Evolutionary conservation across 257 asterid species (phyloP), one percentile per base, ranked within the genome.

Genomic region (Solanum piurae): DNA sequence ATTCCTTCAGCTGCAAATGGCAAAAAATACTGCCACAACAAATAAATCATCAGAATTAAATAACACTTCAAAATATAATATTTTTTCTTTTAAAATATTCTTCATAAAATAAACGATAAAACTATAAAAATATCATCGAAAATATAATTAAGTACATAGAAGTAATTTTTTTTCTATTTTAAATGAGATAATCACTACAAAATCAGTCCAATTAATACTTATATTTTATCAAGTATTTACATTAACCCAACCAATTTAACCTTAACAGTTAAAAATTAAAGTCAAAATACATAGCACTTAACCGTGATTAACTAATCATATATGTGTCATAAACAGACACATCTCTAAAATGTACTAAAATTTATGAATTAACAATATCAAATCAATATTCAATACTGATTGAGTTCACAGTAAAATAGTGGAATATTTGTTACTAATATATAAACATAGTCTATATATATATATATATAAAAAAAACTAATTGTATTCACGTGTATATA

Each of bases 1-100:
- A 97, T 96, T 38, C 99, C 99, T 58, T 92, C 86, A 33, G 95
- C 94, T 55, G 99, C 98, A 91, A 94, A 94, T 29, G 99, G 97
- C 91, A 97, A 90, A 90, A 97, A 97, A 88, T 97, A 97, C 98
- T 97, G 95, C 93, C 44, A 49, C 69, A 82, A 27, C 1, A 20
- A 42, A 79, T 79, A 44, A 44, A 79, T 33, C 14, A 40, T 79
- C 9, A 42, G 25, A 77, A 8, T 79, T 25, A 27, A 77, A 25
- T 44, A 25, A 25, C 64, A 79, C 64, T 25, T 77, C 9, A 25
- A 42, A 31, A 33, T 71, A 16, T 33, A 71, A 68, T 13, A 23
- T 11, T 27, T 29, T 12, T 1, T 21, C 2, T 10, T 0, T 1
- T 1, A 66, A 27, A 27, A 25, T 12, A 2, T 25, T 66, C 20